Conservation (phyloP, 2,329 filamentous ascomycete genomes). For the Colletotrichum sp. region DNA sequence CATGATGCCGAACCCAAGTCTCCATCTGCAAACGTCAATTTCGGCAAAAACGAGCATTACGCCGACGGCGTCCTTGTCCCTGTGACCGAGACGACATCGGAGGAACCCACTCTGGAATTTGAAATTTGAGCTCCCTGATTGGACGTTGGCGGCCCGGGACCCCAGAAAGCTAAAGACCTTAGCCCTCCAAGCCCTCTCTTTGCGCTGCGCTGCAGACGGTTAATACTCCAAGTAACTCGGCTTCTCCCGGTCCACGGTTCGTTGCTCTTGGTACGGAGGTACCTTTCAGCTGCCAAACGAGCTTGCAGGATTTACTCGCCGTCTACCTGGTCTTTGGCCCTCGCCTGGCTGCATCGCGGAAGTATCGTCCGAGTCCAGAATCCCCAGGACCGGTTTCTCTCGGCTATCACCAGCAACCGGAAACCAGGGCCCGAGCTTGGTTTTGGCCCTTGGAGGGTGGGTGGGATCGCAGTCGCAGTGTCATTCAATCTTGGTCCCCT, state of each 20-base stretch:
- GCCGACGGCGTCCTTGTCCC: background rate
- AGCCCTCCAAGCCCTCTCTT: background rate
- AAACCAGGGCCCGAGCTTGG: conserved; percentile 15
- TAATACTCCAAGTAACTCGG: background rate
- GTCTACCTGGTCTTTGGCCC: background rate
- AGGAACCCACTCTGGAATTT: background rate
- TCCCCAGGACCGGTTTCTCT: conserved; percentile 18
- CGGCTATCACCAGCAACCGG: conserved; percentile 18
- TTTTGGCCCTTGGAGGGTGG: background rate
- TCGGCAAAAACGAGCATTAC: background rate
- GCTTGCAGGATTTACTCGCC: background rate
- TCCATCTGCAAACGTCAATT: background rate
- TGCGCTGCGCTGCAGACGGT: background rate
- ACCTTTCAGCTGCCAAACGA: conserved; percentile 20
- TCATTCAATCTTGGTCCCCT: background rate
- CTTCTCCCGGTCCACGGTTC: background rate
- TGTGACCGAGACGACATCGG: conserved; percentile 17
- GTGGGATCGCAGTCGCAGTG: background rate
- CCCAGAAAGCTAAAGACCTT: background rate
- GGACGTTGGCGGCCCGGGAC: background rate
- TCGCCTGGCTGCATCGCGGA: background rate
- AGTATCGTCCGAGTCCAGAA: background rate
- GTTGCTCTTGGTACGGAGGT: conserved; percentile 1
- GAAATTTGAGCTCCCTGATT: conserved; percentile 17
- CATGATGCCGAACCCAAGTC: background rate